Evolutionary conservation across 2,329 filamentous ascomycete genomes (phyloP), one percentile per base, ranked within the genome.

Genomic region (Chrysosporium queenslandicum): DNA sequence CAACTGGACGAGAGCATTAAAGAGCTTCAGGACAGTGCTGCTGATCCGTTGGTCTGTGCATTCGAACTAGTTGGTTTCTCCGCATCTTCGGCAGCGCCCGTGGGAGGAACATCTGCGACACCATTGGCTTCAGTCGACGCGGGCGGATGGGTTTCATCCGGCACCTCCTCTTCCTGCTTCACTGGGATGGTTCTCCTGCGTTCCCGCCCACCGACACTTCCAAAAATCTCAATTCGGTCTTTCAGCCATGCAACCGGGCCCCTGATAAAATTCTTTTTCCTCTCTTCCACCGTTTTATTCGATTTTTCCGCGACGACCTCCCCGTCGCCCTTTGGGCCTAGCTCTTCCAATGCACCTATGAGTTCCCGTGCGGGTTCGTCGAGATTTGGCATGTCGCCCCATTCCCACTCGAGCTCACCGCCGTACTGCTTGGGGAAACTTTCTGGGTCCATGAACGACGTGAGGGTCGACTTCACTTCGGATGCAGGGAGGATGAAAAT

Each of bases 341-440:
- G 16, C 11, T 43, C 59, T 27, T 68, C 63, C 11, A 71, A 49
- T 12, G 53, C 59, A 9, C 65, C 60, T 23, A 68, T 58, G 6
- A 69, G 48, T 20, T 66, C 62, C 4, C 63, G 66, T 2, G 69
- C 64, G 4, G 66, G 60, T 27, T 68, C 68, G 59, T 95, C 90
- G n/a, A 90, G 70, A 48, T 80, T 77, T 5, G 86, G 83, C 68
- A 83, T 74, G 56, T 87, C 80, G 51, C 87, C 88, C 71, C 86
- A 96, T 46, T 78, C 71, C 72, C 86, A 96, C 21, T 94, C 85
- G 7, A 96, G 78, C 58, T 87, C 78, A 41, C 91, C 91, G 55
- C 91, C 91, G 65, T 95, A 97, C 66, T 85, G 81, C 67, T 87
- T 89, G 16, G 91, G 91, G 56, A 97, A 90, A 68, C 91, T 87